Base-by-base conservation (phyloP, 345 rosid genomes). In the Aurinia saxatilis region DNA sequence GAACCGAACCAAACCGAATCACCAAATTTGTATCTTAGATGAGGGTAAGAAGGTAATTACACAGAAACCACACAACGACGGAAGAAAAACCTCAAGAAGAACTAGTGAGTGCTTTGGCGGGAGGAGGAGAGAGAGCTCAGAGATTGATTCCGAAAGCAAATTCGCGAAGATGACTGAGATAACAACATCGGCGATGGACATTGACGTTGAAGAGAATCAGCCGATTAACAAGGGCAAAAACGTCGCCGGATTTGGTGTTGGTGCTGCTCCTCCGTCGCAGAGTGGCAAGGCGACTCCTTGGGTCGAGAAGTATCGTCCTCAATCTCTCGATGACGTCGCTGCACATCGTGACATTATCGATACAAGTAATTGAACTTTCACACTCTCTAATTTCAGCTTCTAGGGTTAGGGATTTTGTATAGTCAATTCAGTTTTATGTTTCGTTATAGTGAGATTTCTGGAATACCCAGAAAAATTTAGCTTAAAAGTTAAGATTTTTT, bases 251-350 rank as follows among this genome's bases (percentile, higher is more conserved):
- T 41, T 54, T 10, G 78, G 48, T 54, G 5, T 7, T 7, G 15
- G n/a, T n/a, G n/a, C n/a, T n/a, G n/a, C n/a, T n/a, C n/a, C 72
- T 5, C 67, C 78, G 23, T 64, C 75, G 35, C 78, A 76, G 52
- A 15, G 72, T 60, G n/a, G n/a, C n/a, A 87, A 77, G 68, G 79
- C 86, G 77, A 81, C 78, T 23, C 97, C 97, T 45, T 90, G 97
- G 99, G 99, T 93, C 21, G 96, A 93, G 75, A 93, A 93, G 79
- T 90, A 87, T 77, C 91, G 99, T 16, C 99, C 99, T 60, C 90
- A 80, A 59, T 87, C 97, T 30, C 99, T 90, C 15, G 84, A 84
- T 27, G 99, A 90, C 60, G 99, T 93, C 17, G 97, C 99, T 30
- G 92, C 97, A 68, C 97, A 93, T 76, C 97, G 99, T 29, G 99